Evolutionary conservation across 169 alveolate species (phyloP).

Genomic region (Eimeria falciformis): DNA sequence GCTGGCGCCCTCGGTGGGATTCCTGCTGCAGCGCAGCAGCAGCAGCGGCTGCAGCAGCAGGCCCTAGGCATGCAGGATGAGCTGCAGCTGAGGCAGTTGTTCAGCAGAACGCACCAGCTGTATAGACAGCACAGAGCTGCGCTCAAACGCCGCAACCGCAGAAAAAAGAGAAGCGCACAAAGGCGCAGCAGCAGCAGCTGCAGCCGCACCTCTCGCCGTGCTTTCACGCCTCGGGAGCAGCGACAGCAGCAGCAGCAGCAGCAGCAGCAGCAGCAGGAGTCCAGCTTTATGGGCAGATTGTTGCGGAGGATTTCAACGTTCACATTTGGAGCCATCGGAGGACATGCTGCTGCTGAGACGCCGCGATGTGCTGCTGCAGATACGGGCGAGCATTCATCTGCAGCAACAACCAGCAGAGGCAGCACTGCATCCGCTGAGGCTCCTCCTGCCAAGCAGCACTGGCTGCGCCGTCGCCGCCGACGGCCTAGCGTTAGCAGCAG

Average conservation of each 20-base stretch:
- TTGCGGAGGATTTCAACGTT: conserved; percentile 4
- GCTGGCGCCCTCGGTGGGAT: neutral
- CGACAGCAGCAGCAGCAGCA: neutral
- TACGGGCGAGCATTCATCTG: neutral
- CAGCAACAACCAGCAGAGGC: no score
- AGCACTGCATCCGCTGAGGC: neutral
- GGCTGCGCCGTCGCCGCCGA: conserved; percentile 13
- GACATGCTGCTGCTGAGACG: neutral
- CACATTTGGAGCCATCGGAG: neutral
- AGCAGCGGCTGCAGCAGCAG: conserved; percentile 11
- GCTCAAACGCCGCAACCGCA: conserved; percentile 11
- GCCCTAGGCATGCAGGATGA: conserved; percentile 24
- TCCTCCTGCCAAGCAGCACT: no score
- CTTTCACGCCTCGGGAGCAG: conserved; percentile 1
- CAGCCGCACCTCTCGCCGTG: neutral
- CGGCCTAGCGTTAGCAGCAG: conserved; percentile 4
- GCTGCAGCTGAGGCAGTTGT: conserved; percentile 35
- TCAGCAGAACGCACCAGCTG: conserved; percentile 9
- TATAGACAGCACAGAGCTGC: conserved; percentile 29
- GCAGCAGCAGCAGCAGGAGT: conserved; percentile 7
- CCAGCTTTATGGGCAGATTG: conserved; percentile 18
- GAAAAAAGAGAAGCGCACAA: neutral
- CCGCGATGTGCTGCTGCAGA: neutral
- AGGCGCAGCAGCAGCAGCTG: neutral
- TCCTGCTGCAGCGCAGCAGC: conserved; percentile 20